Base-by-base conservation (phyloP, 2,329 filamentous ascomycete genomes). In the Pseudogymnoascus sp. region DNA sequence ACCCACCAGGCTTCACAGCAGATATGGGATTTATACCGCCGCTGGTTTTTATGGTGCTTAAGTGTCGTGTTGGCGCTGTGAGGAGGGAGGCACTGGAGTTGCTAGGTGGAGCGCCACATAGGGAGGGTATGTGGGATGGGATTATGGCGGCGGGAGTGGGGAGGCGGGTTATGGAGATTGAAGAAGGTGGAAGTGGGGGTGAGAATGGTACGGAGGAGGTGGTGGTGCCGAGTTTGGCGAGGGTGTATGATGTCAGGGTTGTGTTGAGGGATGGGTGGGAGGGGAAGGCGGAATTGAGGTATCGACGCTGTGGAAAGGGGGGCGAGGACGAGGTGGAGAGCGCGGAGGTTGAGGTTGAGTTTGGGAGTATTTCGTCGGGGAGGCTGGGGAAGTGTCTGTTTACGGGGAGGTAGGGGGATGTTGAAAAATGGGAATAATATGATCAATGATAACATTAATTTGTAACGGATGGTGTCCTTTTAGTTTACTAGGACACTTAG, bases 11-110 rank as follows among this genome's bases (percentile, higher is more conserved):
- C 7, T 74, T 75, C 1, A 73, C 76, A 13, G 67, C 72, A 4
- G 79, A 82, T 63, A 71, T 79, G 9, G 79, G 79, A 7, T 78
- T 77, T 70, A 73, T 80, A 9, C 72, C 78, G 6, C 75, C 77
- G 0, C 71, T 82, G 2, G 81, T 80, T 64, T 82, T 75, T 64
- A 68, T 75, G 1, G 79, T 78, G 0, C 62, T 78, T 3, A 82
- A 82, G 64, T 83, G 80, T 44, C 77, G 81, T 0, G 69, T 75
- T 1, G 75, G 73, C 42, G 68, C 69, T 3, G 68, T 82, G 7
- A 74, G 80, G 37, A 64, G 72, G 0, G 75, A 77, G 37, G 78
- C 77, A 0, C 66, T 77, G 1, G 66, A 64, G 2, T 64, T 78
- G 0, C 66, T 80, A 0, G 68, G 68, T 17, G 64, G 65, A 1